Evolutionary conservation across 2,329 filamentous ascomycete genomes (phyloP), one percentile per base, ranked within the genome.

Genomic region (Talaromyces albobiverticillius): DNA sequence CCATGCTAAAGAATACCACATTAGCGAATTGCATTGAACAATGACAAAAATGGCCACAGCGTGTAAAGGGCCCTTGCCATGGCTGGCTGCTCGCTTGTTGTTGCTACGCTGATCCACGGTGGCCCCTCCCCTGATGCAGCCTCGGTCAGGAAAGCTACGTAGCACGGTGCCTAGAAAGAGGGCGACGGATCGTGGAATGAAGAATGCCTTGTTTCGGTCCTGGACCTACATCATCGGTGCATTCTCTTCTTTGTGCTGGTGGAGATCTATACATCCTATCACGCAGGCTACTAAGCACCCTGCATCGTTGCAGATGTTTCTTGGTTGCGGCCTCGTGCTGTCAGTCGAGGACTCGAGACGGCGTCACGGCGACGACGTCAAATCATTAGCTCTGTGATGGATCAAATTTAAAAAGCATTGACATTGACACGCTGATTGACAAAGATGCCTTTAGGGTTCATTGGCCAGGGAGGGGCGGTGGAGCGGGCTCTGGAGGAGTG

Each of bases 301-400:
- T n/a, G n/a, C n/a, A n/a, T n/a, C n/a, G n/a, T n/a, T n/a, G n/a
- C n/a, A n/a, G n/a, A n/a, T n/a, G n/a, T n/a, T n/a, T n/a, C 14
- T 42, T n/a, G 40, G 18, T 13, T 42, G 25, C 10, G 26, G 7
- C 38, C 48, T 51, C 48, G 48, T 51, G 48, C 48, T 42, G 16
- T 11, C 36, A n/a, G n/a, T n/a, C n/a, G n/a, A n/a, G n/a, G n/a
- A n/a, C n/a, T n/a, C n/a, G n/a, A n/a, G n/a, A n/a, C n/a, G n/a
- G n/a, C n/a, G n/a, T n/a, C n/a, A n/a, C n/a, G n/a, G n/a, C 22
- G 48, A 23, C 25, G 26, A 3, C 16, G 42, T 34, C 48, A 42
- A 29, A 50, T 36, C 14, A 36, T 36, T 22, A n/a, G 11, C 14
- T 20, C 41, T 42, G 36, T 50, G 38, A 51, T 43, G 48, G 38